A percentile compares a stretch with the other conserved stretches of the same genome.
phyloP scores from a whole-genome alignment of 192 early-diverging fungal species.

The Rhizophagus clarus region DNA sequence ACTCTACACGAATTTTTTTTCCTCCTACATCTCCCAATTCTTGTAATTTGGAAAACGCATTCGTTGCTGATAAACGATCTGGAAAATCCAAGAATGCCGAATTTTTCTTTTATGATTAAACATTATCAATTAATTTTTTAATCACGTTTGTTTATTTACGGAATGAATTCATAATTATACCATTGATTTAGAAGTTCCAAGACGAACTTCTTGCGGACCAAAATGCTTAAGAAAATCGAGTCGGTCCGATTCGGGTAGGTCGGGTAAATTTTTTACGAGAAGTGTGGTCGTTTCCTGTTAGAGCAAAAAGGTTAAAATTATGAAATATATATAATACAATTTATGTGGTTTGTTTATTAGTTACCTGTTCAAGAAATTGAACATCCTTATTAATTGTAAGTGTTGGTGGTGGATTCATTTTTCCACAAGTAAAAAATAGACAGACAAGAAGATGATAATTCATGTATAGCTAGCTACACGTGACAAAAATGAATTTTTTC shows the following conservation, averaged over 20 bases:
- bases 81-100: conserved; percentile 46
- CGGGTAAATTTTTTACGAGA: conserved; percentile 28
- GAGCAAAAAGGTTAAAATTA: neutral
- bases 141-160: neutral
- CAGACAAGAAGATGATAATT: neutral
- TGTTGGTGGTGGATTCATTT: conserved; percentile 18
- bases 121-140: neutral
- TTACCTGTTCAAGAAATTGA: conserved; percentile 19
- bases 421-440: neutral
- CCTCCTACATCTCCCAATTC: conserved; percentile 29
- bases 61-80: conserved; percentile 35
- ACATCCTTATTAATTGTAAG: conserved; percentile 4
- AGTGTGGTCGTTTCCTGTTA: conserved; percentile 29
- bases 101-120: conserved; percentile 33
- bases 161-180: neutral
- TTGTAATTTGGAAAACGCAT: conserved; percentile 37
- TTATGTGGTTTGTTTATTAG: neutral
- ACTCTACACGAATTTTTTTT: conserved; percentile 42
- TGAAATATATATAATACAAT: neutral
- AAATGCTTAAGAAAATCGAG: conserved; percentile 21
- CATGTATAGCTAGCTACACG: too few relatives aligned
- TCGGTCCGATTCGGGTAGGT: conserved; percentile 15
- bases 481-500: too few relatives aligned
- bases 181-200: conserved; percentile 2
- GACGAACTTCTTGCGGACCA: conserved; percentile 22